phyloP scores from a whole-genome alignment of 768 basidiomycete species.

The Gyrodon lividus region DNA sequence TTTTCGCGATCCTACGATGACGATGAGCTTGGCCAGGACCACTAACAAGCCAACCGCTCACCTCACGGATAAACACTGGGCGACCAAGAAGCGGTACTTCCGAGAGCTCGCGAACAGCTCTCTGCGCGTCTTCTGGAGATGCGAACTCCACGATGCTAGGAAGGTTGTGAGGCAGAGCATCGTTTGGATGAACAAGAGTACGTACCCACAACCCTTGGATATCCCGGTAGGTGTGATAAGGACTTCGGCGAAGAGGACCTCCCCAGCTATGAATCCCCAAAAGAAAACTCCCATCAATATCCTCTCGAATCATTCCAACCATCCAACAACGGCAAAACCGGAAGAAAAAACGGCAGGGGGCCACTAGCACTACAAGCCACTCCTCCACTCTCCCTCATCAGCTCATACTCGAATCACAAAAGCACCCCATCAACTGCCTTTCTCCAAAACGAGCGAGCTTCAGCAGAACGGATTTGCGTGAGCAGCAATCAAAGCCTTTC shows the following conservation, averaged over 20 bases:
- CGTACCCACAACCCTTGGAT: conserved; percentile 99
- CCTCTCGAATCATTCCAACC: conserved; percentile 65
- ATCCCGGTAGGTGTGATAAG: conserved; percentile 94
- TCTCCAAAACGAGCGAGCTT: conserved; percentile 34
- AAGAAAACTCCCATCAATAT: conserved; percentile 94
- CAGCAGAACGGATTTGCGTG: conserved; percentile 35
- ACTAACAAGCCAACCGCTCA: conserved; percentile 31
- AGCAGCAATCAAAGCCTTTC: conserved; percentile 27
- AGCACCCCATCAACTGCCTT: conserved; percentile 31
- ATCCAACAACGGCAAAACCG: conserved; percentile 44
- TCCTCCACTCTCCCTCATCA: conserved; percentile 36
- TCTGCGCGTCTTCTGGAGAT: conserved; percentile 84
- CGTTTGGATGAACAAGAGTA: conserved; percentile 10
- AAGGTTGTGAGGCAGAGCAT: conserved; percentile 12
- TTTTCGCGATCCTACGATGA: conserved; percentile 85
- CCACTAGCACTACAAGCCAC: conserved; percentile 32
- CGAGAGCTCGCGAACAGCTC: conserved; percentile 86
- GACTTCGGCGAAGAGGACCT: conserved; percentile 99
- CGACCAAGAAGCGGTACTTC: conserved; percentile 90
- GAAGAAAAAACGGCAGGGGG: conserved; percentile 42
- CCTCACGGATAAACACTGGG: conserved; percentile 96
- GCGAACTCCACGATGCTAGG: conserved; percentile 92
- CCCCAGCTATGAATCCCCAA: conserved; percentile 94
- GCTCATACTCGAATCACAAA: conserved; percentile 32
- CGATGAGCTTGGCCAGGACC: background rate